phyloP scores from a whole-genome alignment of 2,329 filamentous ascomycete genomes.

The Pestalotiopsis sp. region DNA sequence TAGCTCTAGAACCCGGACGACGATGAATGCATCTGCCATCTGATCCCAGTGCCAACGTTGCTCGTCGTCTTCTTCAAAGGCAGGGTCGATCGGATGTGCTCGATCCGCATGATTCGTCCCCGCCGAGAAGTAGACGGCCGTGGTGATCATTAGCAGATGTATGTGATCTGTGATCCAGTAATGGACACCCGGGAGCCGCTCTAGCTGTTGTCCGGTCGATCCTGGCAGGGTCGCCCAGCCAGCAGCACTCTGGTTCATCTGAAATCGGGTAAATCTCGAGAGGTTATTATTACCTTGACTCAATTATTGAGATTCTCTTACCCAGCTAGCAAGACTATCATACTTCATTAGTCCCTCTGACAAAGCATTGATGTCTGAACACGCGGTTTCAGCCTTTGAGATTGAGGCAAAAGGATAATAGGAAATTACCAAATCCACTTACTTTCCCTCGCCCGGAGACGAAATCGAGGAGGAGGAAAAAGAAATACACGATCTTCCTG shows the following conservation, averaged over 20 bases:
- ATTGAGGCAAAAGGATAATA: conserved; percentile 25
- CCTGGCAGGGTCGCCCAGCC: conserved; percentile 21
- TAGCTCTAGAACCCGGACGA: neutral
- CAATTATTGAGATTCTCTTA: neutral
- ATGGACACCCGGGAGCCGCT: conserved; percentile 20
- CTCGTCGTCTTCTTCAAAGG: neutral
- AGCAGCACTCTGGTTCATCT: conserved; percentile 22
- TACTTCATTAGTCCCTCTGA: conserved; percentile 7
- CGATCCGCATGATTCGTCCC: neutral
- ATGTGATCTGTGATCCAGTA: conserved; percentile 15
- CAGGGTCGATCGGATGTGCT: neutral
- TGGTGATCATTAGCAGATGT: conserved; percentile 20
- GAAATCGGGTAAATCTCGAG: conserved; percentile 23
- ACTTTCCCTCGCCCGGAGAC: conserved; percentile 20
- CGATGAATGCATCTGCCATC: neutral
- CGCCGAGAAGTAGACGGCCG: conserved; percentile 14
- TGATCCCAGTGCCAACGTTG: neutral
- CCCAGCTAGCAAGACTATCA: conserved; percentile 3
- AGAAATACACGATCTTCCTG: conserved; percentile 18
- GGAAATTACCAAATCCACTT: conserved; percentile 16
- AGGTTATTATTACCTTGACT: neutral
- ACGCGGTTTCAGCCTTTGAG: conserved; percentile 22
- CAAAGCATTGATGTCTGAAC: conserved; percentile 11
- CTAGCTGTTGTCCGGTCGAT: conserved; percentile 16
- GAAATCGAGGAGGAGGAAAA: neutral